Evolutionary conservation across 345 rosid genomes (phyloP).

Genomic region (Trapa incisa): DNA sequence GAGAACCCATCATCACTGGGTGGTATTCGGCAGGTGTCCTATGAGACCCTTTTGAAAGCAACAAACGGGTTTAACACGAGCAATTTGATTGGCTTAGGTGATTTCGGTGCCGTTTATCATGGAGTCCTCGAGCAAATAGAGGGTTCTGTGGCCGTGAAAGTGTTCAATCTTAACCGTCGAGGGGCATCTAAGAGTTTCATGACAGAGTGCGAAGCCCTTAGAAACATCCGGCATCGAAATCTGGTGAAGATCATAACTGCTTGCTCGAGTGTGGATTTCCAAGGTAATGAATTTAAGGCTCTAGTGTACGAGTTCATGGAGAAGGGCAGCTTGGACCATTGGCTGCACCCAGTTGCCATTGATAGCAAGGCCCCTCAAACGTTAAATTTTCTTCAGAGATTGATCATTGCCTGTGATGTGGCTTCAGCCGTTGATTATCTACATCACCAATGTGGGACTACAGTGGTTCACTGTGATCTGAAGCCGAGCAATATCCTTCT

Average conservation of each 20-base stretch:
- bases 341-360: not conserved
- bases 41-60: constrained; percentile 3
- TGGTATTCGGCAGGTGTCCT: constrained; percentile 7
- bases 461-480: constrained; percentile 18
- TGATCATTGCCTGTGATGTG: constrained; percentile 12
- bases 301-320: constrained; percentile 10
- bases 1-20: not conserved
- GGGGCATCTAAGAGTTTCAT: constrained; percentile 13
- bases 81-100: constrained; percentile 10
- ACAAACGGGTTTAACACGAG: constrained; percentile 9
- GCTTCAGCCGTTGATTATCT: constrained; percentile 13
- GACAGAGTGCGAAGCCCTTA: constrained; percentile 11
- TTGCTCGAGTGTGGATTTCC: constrained; percentile 11
- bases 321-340: constrained; percentile 16
- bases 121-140: constrained; percentile 1
- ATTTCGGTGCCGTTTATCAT: constrained; percentile 11
- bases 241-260: constrained; percentile 8
- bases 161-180: constrained; percentile 5
- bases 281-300: constrained; percentile 16
- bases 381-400: constrained; percentile 1
- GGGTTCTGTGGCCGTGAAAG: constrained; percentile 6
- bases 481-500: constrained; percentile 15
- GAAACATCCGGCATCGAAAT: constrained; percentile 11
- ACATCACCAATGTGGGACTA: constrained; percentile 7
- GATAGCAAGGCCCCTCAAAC: not conserved